Evolutionary conservation across 176 grass and related monocot genomes (phyloP).

Genomic region (Triticum urartu): DNA sequence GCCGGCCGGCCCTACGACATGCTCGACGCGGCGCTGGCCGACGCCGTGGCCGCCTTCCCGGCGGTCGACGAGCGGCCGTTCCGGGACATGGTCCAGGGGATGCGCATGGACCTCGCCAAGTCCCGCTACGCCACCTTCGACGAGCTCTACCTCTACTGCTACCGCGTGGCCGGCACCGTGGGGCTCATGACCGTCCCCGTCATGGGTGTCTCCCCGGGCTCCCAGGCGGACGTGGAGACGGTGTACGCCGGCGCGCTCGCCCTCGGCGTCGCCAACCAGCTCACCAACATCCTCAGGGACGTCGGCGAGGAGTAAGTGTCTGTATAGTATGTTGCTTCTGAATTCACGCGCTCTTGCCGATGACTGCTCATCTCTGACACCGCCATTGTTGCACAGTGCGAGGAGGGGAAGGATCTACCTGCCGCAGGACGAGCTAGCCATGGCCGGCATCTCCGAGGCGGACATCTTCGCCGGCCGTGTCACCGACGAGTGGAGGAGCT

Average conservation of each 20-base stretch:
- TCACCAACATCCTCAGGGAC: slow-evolving; percentile 92
- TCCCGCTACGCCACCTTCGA: slow-evolving; percentile 82
- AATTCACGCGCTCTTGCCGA: not conserved
- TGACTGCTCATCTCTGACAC: not conserved
- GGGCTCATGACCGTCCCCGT: slow-evolving; percentile 86
- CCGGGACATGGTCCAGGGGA: slow-evolving; percentile 95
- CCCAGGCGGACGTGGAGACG: slow-evolving; percentile 40
- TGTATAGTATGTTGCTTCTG: not conserved
- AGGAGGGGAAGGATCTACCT: slow-evolving; percentile 87
- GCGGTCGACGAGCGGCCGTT: slow-evolving; percentile 86
- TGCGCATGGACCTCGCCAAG: slow-evolving; percentile 78
- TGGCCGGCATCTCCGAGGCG: slow-evolving; percentile 66
- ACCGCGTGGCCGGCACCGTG: slow-evolving; percentile 88
- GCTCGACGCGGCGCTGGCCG: slow-evolving; percentile 85
- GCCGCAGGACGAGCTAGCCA: slow-evolving; percentile 74
- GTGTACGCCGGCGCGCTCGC: slow-evolving; percentile 77
- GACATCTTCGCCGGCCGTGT: slow-evolving; percentile 77
- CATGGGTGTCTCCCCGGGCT: slow-evolving; percentile 84
- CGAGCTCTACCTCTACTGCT: slow-evolving; percentile 95
- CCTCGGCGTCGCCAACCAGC: slow-evolving; percentile 86
- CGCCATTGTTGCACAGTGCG: slow-evolving; percentile 41
- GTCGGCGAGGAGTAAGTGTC: slow-evolving; percentile 80
- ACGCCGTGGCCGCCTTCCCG: slow-evolving; percentile 59
- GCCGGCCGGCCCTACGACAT: slow-evolving; percentile 79
- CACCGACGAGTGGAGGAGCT: slow-evolving; percentile 66